Evolutionary conservation across 148 eudicot species (phyloP).

Genomic region (Gaultheria prostrata): DNA sequence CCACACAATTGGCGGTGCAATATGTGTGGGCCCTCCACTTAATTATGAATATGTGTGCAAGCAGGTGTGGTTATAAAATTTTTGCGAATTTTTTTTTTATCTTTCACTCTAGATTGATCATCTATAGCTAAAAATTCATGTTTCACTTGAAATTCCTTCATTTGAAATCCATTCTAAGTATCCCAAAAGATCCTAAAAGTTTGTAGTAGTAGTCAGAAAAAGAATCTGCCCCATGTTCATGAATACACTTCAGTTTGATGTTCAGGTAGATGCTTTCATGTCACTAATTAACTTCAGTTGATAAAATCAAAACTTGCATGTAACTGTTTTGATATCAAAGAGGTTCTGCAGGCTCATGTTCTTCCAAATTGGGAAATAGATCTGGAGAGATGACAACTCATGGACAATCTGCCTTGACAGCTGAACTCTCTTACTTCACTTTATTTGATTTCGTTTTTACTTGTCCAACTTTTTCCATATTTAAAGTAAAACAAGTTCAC

Average conservation of each 20-base stretch:
- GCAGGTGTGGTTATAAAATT: too few species aligned
- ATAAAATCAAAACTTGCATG: slow-evolving; percentile 2
- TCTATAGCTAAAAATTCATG: neutral
- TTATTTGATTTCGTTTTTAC: neutral
- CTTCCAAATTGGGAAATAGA: neutral
- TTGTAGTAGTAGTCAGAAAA: neutral
- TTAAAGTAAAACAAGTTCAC: too few species aligned
- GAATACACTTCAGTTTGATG: neutral
- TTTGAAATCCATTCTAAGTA: neutral
- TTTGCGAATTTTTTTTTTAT: too few species aligned
- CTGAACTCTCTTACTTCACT: neutral
- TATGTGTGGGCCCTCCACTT: too few species aligned
- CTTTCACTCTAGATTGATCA: neutral
- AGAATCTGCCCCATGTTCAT: neutral
- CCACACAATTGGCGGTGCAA: too few species aligned
- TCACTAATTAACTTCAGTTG: neutral
- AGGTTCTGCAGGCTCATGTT: neutral
- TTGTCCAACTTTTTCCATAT: neutral
- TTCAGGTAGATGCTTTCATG: neutral
- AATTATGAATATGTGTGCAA: too few species aligned
- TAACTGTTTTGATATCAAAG: neutral
- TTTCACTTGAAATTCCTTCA: neutral
- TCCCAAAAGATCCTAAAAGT: neutral
- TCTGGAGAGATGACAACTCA: neutral
- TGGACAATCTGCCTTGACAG: neutral